Evolutionary conservation across 2,329 filamentous ascomycete genomes (phyloP).

Genomic region (Cephalotrichum gorgonifer): DNA sequence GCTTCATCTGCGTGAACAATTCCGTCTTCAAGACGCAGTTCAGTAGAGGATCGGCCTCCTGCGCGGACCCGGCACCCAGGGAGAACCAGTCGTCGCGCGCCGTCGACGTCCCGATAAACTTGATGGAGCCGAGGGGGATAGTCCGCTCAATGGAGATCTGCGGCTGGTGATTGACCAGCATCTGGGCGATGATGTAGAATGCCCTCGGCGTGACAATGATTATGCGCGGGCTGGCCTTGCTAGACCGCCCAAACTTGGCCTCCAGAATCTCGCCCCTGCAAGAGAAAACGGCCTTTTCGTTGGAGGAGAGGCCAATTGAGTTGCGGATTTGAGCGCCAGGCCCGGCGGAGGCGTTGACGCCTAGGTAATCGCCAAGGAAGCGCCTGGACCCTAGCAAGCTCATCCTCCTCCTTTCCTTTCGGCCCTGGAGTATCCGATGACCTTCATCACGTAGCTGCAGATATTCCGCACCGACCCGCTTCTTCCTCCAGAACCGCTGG

Average conservation of each 20-base stretch:
- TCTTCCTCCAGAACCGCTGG: constrained; percentile 90
- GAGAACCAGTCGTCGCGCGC: constrained; percentile 96
- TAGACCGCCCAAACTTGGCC: constrained; percentile 91
- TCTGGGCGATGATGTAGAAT: constrained; percentile 82
- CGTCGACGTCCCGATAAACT: constrained; percentile 71
- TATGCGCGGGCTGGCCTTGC: constrained; percentile 80
- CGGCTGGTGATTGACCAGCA: constrained; percentile 69
- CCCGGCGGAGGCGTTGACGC: constrained; percentile 69
- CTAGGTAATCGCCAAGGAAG: constrained; percentile 92
- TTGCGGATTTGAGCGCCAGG: constrained; percentile 72
- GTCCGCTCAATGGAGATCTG: constrained; percentile 74
- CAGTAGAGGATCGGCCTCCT: constrained; percentile 87
- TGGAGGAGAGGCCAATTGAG: constrained; percentile 58
- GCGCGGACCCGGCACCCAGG: constrained; percentile 75
- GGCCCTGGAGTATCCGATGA: constrained; percentile 67
- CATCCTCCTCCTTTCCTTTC: constrained; percentile 85
- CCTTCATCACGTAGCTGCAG: constrained; percentile 81
- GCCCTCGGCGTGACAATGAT: constrained; percentile 77
- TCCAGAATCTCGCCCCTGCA: constrained; percentile 84
- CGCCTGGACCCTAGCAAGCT: constrained; percentile 84
- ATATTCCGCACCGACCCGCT: constrained; percentile 82
- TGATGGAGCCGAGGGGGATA: constrained; percentile 78
- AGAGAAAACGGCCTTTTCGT: constrained; percentile 76
- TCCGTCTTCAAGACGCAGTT: constrained; percentile 96
- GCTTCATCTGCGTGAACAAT: constrained; percentile 84